These are phyloP conservation scores for Urostyla sp. DNA, from an alignment of 73 alveolate species.

Conservation along the genomic window DNA sequence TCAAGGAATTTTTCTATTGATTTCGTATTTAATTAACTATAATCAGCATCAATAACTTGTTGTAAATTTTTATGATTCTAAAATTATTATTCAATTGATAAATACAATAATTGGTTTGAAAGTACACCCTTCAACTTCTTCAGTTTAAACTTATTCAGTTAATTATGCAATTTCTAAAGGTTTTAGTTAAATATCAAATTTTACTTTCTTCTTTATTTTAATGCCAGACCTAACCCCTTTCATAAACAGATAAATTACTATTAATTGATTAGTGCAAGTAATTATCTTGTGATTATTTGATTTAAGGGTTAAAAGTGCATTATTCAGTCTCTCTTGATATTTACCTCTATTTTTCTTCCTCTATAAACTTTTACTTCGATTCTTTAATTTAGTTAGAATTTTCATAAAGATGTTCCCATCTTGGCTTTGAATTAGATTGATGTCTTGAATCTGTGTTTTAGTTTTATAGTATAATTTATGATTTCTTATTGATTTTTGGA, in stretches of 20 bases:
- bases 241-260: neutral
- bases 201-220: slow-evolving; percentile 24
- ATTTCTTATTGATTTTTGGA: no score
- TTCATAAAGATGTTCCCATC: slow-evolving; percentile 29
- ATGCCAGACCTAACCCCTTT: slow-evolving; percentile 14
- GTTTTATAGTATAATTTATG: no score
- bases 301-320: slow-evolving; percentile 42
- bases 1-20: slow-evolving; percentile 43
- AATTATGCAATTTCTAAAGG: slow-evolving; percentile 7
- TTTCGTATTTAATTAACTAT: slow-evolving; percentile 46
- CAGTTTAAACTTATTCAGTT: neutral
- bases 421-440: neutral
- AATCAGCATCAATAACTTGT: slow-evolving; percentile 26
- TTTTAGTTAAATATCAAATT: neutral
- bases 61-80: neutral
- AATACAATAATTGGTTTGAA: slow-evolving; percentile 24
- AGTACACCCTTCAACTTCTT: slow-evolving; percentile 23
- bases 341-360: neutral
- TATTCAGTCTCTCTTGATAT: neutral
- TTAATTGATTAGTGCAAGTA: slow-evolving; percentile 9
- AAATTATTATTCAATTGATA: neutral
- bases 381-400: slow-evolving; percentile 6
- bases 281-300: neutral
- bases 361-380: neutral
- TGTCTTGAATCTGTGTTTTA: neutral